Evolutionary conservation across 495 filamentous ascomycete species (phyloP).

Genomic region (Penicillium arizonense): DNA sequence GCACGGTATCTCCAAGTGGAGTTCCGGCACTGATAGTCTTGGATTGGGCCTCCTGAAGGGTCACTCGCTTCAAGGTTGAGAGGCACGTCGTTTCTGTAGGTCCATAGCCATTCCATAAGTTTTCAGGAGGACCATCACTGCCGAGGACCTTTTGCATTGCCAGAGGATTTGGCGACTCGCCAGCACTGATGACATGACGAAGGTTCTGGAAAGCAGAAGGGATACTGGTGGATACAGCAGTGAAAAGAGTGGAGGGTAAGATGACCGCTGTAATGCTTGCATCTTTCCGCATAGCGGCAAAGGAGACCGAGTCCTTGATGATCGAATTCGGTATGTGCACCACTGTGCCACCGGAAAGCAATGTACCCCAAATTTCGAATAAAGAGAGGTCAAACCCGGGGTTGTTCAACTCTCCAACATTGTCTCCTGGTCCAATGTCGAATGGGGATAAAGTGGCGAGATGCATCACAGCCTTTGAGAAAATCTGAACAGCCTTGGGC

Average conservation of each 20-base stretch:
- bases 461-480: neutral
- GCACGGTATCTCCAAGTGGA: neutral
- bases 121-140: slow-evolving; percentile 2
- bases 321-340: neutral
- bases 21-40: neutral
- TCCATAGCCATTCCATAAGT: slow-evolving; percentile 26
- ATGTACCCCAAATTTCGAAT: slow-evolving; percentile 6
- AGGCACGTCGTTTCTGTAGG: slow-evolving; percentile 25
- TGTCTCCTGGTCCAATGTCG: neutral
- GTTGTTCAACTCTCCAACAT: slow-evolving; percentile 1
- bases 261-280: neutral
- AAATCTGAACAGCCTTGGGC: slow-evolving; percentile 14
- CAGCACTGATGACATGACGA: slow-evolving; percentile 7
- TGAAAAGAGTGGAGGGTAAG: slow-evolving; percentile 4
- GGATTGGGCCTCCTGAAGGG: neutral
- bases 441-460: neutral
- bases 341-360: slow-evolving; percentile 3
- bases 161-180: slow-evolving; percentile 3
- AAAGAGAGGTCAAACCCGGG: slow-evolving; percentile 7
- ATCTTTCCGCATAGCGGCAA: neutral
- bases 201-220: slow-evolving; percentile 5
- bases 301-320: slow-evolving; percentile 8
- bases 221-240: slow-evolving; percentile 2
- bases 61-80: slow-evolving; percentile 1
- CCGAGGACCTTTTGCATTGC: slow-evolving; percentile 4